Evolutionary conservation across 1,284 basidiomycete species (phyloP).

Genomic region (Fomitopsis palustris): DNA sequence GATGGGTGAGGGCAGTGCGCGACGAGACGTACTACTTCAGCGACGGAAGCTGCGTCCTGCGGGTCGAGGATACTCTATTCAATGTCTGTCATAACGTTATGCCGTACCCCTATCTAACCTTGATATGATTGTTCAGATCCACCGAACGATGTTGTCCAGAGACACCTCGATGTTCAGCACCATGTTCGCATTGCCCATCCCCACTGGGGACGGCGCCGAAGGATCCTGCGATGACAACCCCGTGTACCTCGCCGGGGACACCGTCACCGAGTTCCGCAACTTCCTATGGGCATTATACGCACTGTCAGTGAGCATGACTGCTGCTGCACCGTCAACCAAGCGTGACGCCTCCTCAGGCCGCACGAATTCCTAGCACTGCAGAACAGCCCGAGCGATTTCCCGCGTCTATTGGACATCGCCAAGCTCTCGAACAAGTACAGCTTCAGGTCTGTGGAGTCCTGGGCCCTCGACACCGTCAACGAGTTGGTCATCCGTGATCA

Average conservation of each 20-base stretch:
- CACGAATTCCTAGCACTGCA: constrained; percentile 23
- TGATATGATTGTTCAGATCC: constrained; percentile 42
- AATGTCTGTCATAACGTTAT: constrained; percentile 24
- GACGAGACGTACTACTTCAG: constrained; percentile 31
- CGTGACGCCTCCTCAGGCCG: constrained; percentile 19
- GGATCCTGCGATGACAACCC: constrained; percentile 62
- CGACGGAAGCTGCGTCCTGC: constrained; percentile 33
- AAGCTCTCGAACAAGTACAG: constrained; percentile 32
- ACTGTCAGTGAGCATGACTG: constrained; percentile 8
- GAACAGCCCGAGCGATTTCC: constrained; percentile 17
- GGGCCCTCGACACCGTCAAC: constrained; percentile 28
- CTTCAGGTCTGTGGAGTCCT: constrained; percentile 27
- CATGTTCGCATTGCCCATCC: constrained; percentile 55
- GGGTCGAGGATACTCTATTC: constrained; percentile 32
- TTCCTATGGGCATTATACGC: constrained; percentile 52
- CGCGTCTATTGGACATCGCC: constrained; percentile 25
- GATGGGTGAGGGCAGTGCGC: constrained; percentile 5
- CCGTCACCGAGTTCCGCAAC: constrained; percentile 55
- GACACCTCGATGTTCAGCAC: constrained; percentile 60
- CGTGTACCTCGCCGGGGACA: constrained; percentile 56
- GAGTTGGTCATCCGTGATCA: constrained; percentile 52
- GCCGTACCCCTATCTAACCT: neutral
- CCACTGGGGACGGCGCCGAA: constrained; percentile 40
- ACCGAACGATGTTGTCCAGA: constrained; percentile 56
- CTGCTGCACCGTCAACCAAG: neutral